Evolutionary conservation across 116 monocot genomes (phyloP).

Genomic region (Phalaenopsis hybrid): DNA sequence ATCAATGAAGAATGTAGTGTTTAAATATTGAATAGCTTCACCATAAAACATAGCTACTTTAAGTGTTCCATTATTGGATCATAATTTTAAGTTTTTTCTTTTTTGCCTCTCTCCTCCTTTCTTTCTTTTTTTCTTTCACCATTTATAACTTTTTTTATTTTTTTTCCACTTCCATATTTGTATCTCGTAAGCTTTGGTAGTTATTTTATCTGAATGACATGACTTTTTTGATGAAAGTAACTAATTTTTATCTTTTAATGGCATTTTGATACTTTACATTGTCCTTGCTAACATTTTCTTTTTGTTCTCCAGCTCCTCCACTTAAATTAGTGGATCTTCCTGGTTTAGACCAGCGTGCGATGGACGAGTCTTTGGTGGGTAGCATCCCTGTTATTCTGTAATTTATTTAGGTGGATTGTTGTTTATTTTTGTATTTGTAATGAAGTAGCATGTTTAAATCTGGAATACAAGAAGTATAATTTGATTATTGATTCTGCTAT

Average conservation of each 20-base stretch:
- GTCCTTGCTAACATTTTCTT: not conserved
- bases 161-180: not conserved
- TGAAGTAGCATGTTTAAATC: not conserved
- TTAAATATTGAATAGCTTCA: not conserved
- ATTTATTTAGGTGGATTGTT: not conserved
- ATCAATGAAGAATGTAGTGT: not conserved
- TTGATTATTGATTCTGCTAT: not conserved
- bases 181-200: not conserved
- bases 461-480: not conserved
- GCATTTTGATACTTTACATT: not conserved
- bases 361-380: constrained; percentile 89
- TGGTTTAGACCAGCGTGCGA: constrained; percentile 78
- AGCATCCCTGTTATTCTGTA: not conserved
- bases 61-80: not conserved
- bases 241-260: not conserved
- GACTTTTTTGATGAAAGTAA: not conserved
- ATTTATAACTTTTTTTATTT: not conserved
- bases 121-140: not conserved
- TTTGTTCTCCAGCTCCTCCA: constrained; percentile 61
- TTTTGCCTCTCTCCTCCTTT: not conserved
- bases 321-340: constrained; percentile 93
- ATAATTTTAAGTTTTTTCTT: not conserved
- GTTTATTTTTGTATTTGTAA: not conserved
- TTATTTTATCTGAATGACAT: not conserved
- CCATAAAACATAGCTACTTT: not conserved